Conservation (phyloP, 805 yeast species). For the Komagataella pseudopastoris region DNA sequence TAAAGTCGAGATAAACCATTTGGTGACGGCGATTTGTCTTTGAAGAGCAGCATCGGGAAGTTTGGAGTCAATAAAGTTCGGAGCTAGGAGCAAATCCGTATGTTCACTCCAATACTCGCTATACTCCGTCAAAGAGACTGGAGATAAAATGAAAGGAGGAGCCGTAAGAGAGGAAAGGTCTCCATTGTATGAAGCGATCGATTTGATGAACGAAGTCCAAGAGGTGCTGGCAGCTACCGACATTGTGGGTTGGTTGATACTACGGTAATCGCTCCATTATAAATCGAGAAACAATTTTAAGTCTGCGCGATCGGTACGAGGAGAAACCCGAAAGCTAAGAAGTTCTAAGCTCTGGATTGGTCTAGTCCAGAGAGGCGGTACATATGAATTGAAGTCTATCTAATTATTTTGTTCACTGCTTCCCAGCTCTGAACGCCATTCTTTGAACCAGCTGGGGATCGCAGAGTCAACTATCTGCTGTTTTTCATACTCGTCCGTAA, state of each 20-base stretch:
- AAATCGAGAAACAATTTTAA: neutral
- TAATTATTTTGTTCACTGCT: neutral
- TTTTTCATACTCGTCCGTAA: conserved; percentile 15
- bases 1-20: conserved; percentile 85
- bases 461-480: neutral
- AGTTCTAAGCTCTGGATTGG: neutral
- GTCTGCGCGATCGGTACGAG: neutral
- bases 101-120: conserved; percentile 96
- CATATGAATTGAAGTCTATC: neutral
- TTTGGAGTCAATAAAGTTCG: conserved; percentile 33
- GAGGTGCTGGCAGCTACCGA: conserved; percentile 25
- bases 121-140: conserved; percentile 80
- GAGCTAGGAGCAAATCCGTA: conserved; percentile 69
- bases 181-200: conserved; percentile 85
- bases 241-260: neutral
- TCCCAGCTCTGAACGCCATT: neutral
- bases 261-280: neutral
- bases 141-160: conserved; percentile 91
- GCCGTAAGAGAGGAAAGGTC: conserved; percentile 91
- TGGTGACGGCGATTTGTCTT: conserved; percentile 70
- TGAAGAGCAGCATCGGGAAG: conserved; percentile 37
- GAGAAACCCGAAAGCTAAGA: neutral
- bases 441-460: neutral
- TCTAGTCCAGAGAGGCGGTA: neutral
- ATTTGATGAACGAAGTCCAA: conserved; percentile 89